These are phyloP conservation scores for Spatholobus suberectus DNA, from an alignment of 306 rosid species.

Conservation along the genomic window DNA sequence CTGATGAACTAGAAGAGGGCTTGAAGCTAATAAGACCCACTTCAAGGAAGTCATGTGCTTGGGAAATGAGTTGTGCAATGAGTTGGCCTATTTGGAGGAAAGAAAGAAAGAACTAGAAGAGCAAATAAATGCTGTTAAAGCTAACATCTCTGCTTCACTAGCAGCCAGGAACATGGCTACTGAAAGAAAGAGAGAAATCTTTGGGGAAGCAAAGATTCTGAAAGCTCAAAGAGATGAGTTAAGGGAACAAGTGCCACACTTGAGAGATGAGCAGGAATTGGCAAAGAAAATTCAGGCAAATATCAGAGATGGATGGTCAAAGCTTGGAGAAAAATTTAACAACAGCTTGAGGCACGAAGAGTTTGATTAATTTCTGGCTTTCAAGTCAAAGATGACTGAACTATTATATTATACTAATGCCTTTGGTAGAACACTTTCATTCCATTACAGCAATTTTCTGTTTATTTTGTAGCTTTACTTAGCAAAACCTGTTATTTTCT, in stretches of 20 bases:
- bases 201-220: conserved; percentile 32
- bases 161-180: conserved; percentile 9
- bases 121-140: conserved; percentile 30
- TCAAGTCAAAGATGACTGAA: neutral
- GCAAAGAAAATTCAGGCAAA: conserved; percentile 29
- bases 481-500: neutral
- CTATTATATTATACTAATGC: neutral
- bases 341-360: neutral
- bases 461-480: neutral
- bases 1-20: conserved; percentile 29
- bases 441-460: neutral
- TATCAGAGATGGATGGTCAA: conserved; percentile 40
- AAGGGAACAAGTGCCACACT: conserved; percentile 15
- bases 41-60: conserved; percentile 25
- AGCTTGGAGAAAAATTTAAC: conserved; percentile 31
- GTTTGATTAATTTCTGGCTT: neutral
- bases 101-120: conserved; percentile 44
- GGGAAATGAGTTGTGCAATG: conserved; percentile 37
- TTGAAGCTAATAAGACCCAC: conserved; percentile 34
- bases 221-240: conserved; percentile 42
- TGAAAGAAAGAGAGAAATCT: conserved; percentile 28
- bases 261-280: conserved; percentile 33
- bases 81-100: conserved; percentile 35
- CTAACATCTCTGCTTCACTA: conserved; percentile 24
- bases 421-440: neutral